These are phyloP conservation scores for Tirmania nivea DNA, from an alignment of 495 filamentous ascomycete genomes.

Conservation along the genomic window DNA sequence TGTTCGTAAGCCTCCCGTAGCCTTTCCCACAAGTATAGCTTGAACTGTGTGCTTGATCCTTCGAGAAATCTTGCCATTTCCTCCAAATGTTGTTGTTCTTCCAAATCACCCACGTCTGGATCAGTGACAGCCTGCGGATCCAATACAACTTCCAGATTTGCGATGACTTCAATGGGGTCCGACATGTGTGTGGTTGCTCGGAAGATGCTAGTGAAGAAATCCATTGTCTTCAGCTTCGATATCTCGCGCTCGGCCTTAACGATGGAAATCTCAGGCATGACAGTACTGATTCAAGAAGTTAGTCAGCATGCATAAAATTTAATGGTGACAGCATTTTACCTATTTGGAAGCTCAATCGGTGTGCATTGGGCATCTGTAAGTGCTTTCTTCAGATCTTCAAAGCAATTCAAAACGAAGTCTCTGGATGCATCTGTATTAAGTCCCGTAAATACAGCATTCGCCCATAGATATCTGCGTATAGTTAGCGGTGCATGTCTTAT, in stretches of 20 bases:
- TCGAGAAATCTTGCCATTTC: conserved; percentile 73
- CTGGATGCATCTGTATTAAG: conserved; percentile 43
- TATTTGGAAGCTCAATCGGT: conserved; percentile 37
- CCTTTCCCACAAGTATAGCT: conserved; percentile 68
- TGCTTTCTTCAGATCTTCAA: conserved; percentile 43
- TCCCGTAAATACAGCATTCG: conserved; percentile 50
- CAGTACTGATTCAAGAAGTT: conserved; percentile 39
- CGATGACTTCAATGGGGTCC: conserved; percentile 63
- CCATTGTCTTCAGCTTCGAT: conserved; percentile 77
- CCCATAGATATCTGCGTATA: conserved; percentile 51
- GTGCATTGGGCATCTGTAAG: conserved; percentile 23
- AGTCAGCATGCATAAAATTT: not conserved
- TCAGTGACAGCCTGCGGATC: conserved; percentile 40
- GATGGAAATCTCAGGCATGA: conserved; percentile 74
- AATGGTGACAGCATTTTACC: not conserved
- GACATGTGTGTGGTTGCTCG: conserved; percentile 30
- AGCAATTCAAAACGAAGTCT: conserved; percentile 60
- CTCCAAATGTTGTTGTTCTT: conserved; percentile 23
- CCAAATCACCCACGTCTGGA: conserved; percentile 16
- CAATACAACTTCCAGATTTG: conserved; percentile 78
- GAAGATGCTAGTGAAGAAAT: conserved; percentile 82
- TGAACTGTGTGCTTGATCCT: conserved; percentile 53
- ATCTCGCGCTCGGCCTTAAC: conserved; percentile 70
- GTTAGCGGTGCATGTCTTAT: conserved; percentile 22
- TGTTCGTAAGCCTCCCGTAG: conserved; percentile 67